Percentiles rank a stretch among this genome's conserved stretches.
These are phyloP conservation scores for Avena sativa DNA, from an alignment of 176 grass and related monocot genomes.

Conservation along the genomic window DNA sequence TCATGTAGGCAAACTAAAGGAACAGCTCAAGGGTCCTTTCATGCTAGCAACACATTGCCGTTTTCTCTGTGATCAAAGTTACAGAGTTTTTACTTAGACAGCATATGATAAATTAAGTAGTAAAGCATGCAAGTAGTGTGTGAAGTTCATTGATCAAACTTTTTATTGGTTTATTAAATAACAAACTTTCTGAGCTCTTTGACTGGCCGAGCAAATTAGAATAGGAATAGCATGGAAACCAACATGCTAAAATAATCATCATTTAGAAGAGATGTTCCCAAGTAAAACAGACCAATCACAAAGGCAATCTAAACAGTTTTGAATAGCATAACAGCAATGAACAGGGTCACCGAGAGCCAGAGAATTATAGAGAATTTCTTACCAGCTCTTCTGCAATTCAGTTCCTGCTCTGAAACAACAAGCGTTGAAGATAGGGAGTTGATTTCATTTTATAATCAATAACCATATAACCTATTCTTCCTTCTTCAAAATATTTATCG, in stretches of 20 bases:
- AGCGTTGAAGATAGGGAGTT: neutral
- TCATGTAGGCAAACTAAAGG: neutral
- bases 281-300: neutral
- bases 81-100: neutral
- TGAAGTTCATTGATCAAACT: neutral
- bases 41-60: neutral
- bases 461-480: neutral
- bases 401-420: neutral
- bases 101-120: neutral
- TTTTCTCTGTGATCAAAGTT: neutral
- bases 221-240: neutral
- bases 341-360: neutral
- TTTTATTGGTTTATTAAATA: neutral
- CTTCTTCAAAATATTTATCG: neutral
- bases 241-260: constrained; percentile 1
- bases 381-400: neutral
- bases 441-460: neutral
- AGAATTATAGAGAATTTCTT: neutral
- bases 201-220: neutral
- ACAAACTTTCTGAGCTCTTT: neutral
- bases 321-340: neutral
- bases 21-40: neutral
- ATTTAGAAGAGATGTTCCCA: neutral
- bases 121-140: neutral
- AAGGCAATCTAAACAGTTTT: neutral